Conservation (phyloP, 352 stramenopile genomes). For the Plasmopara viticola region DNA sequence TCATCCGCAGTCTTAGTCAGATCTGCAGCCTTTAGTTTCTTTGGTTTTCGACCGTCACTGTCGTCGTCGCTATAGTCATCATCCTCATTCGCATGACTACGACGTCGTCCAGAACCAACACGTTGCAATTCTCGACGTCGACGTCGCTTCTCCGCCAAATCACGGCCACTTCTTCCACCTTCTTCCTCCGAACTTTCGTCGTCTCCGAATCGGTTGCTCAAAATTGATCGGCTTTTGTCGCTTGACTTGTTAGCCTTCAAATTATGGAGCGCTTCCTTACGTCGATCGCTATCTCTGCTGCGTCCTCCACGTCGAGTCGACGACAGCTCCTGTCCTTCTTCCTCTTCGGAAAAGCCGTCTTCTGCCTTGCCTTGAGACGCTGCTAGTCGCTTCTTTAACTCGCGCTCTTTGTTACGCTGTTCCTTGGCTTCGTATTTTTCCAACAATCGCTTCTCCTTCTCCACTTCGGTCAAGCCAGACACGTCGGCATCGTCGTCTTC, state of each 20-base stretch:
- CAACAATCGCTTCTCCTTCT: slow-evolving; percentile 82
- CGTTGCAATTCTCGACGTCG: slow-evolving; percentile 68
- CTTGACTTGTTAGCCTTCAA: slow-evolving; percentile 73
- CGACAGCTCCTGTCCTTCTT: slow-evolving; percentile 29
- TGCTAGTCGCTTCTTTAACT: slow-evolving; percentile 74
- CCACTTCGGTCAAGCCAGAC: slow-evolving; percentile 71
- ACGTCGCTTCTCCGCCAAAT: slow-evolving; percentile 69
- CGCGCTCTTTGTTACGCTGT: slow-evolving; percentile 75
- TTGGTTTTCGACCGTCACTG: slow-evolving; percentile 30
- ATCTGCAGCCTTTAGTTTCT: slow-evolving; percentile 19
- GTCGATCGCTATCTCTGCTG: slow-evolving; percentile 58
- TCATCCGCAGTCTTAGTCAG: slow-evolving; percentile 36
- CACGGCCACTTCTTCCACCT: slow-evolving; percentile 32
- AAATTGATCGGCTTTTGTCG: slow-evolving; percentile 70
- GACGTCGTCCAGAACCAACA: slow-evolving; percentile 25
- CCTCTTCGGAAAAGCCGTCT: slow-evolving; percentile 30
- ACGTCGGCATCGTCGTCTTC: slow-evolving; percentile 59
- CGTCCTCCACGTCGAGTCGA: slow-evolving; percentile 49
- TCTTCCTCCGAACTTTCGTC: slow-evolving; percentile 46
- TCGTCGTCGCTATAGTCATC: slow-evolving; percentile 44
- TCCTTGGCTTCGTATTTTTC: slow-evolving; percentile 84
- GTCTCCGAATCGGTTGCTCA: slow-evolving; percentile 65
- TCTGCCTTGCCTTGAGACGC: slow-evolving; percentile 43
- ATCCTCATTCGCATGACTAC: slow-evolving; percentile 19
- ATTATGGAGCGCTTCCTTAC: slow-evolving; percentile 75